These are phyloP conservation scores for Capsella rubella DNA, from an alignment of 441 rosid genomes.

Conservation along the genomic window DNA sequence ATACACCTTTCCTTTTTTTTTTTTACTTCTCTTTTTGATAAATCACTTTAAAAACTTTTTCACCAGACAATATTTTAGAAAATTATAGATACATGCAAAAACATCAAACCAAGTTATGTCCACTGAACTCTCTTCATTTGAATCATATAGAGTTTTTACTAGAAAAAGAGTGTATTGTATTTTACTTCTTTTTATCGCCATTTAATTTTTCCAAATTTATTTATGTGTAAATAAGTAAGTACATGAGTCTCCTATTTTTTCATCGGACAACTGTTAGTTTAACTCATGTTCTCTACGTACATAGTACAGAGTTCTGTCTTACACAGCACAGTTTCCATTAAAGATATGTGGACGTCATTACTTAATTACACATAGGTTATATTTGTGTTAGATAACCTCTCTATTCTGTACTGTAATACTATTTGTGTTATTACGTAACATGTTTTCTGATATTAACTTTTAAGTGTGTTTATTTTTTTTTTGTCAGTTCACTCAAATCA, in stretches of 20 bases:
- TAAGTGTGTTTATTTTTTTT: neutral
- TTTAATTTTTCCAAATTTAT: neutral
- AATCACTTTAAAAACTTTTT: no score
- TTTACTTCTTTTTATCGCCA: neutral
- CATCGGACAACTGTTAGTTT: constrained; percentile 10
- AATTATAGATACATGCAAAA: no score
- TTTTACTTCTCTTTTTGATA: no score
- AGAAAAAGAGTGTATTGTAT: neutral
- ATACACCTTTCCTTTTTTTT: no score
- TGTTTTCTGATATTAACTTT: neutral
- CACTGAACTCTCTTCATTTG: neutral
- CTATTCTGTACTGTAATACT: neutral
- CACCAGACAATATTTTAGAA: no score
- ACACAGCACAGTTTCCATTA: neutral
- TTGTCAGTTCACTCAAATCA: constrained; percentile 2
- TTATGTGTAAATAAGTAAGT: no score
- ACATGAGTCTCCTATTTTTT: neutral
- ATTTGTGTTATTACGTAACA: neutral
- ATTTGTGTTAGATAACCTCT: neutral
- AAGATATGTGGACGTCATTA: neutral
- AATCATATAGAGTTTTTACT: neutral
- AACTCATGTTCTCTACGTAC: neutral
- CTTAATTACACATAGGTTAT: no score
- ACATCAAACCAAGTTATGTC: neutral
- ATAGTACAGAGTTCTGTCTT: neutral